Percentiles rank a stretch among this genome's conserved stretches.
Conservation (phyloP, 352 stramenopile species). For the Globisporangium alternatum region DNA sequence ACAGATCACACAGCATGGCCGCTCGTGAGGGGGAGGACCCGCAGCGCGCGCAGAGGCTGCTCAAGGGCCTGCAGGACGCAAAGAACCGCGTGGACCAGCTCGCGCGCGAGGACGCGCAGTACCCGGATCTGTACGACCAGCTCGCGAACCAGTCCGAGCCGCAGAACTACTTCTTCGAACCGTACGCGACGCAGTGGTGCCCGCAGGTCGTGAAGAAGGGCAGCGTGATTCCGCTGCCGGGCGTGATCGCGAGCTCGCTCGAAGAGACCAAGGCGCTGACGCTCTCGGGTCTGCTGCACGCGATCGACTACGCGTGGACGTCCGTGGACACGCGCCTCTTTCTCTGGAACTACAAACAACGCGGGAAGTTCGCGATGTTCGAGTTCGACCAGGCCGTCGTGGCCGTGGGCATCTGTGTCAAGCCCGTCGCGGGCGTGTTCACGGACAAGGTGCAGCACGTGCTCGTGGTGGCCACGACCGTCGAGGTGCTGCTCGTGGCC, state of each 20-base stretch:
- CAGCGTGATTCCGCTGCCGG: conserved; percentile 57
- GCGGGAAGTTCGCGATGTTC: conserved; percentile 83
- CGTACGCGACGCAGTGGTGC: conserved; percentile 79
- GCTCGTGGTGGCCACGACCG: conserved; percentile 93
- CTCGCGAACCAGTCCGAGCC: conserved; percentile 78
- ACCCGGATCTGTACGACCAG: conserved; percentile 77
- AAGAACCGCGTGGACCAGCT: conserved; percentile 78
- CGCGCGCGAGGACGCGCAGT: conserved; percentile 66
- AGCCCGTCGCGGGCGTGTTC: conserved; percentile 90
- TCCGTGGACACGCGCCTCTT: conserved; percentile 94
- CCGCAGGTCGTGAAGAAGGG: conserved; percentile 79
- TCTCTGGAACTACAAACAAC: conserved; percentile 92
- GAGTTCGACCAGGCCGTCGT: conserved; percentile 92
- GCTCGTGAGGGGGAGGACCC: conserved; percentile 19
- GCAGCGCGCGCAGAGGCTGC: conserved; percentile 36
- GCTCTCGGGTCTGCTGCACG: conserved; percentile 91
- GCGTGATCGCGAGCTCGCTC: conserved; percentile 63
- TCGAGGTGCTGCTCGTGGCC: conserved; percentile 93
- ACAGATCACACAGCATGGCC: not conserved
- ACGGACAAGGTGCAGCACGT: conserved; percentile 92
- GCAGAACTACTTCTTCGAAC: conserved; percentile 90
- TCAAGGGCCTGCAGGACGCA: conserved; percentile 69
- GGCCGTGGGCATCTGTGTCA: conserved; percentile 84
- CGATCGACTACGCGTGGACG: conserved; percentile 93
- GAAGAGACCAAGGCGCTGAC: conserved; percentile 67